Evolutionary conservation across 2,329 filamentous ascomycete genomes (phyloP).

Genomic region (Colletotrichum salicis): DNA sequence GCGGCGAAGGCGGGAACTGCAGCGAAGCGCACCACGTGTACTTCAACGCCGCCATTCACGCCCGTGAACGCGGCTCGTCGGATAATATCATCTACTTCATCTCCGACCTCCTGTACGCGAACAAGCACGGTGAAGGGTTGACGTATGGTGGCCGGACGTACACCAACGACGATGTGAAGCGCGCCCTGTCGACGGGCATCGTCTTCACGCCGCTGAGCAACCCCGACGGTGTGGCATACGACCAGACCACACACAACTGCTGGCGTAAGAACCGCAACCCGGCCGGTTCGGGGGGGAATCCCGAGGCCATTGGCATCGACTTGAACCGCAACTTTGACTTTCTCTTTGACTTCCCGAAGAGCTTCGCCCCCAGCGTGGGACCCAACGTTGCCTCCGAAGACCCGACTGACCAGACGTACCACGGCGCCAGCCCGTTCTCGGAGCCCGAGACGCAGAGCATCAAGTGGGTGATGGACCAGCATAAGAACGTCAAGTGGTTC

Average conservation of each 20-base stretch:
- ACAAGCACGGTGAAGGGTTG: constrained; percentile 59
- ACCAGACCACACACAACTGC: constrained; percentile 62
- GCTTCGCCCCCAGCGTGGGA: constrained; percentile 54
- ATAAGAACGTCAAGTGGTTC: constrained; percentile 64
- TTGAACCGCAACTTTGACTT: constrained; percentile 69
- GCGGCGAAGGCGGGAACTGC: constrained; percentile 43
- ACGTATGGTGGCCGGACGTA: constrained; percentile 63
- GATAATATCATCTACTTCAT: constrained; percentile 69
- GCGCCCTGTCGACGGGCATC: constrained; percentile 62
- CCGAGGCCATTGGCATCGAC: constrained; percentile 56
- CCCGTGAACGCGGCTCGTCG: constrained; percentile 66
- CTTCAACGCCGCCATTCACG: constrained; percentile 65
- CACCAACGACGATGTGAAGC: constrained; percentile 61
- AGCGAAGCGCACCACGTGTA: constrained; percentile 58
- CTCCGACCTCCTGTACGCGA: constrained; percentile 65
- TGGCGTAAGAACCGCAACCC: constrained; percentile 69
- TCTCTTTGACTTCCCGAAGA: constrained; percentile 62
- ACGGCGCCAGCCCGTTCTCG: constrained; percentile 62
- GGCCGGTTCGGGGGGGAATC: constrained; percentile 43
- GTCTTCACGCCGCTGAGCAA: constrained; percentile 62
- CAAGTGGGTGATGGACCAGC: constrained; percentile 61
- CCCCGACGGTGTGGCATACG: constrained; percentile 64
- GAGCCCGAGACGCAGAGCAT: constrained; percentile 67
- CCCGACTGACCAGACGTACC: constrained; percentile 59
- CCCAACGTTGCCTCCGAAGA: constrained; percentile 52